Percentiles rank a stretch among this genome's conserved stretches.
Evolutionary conservation across 345 rosid species (phyloP).

Genomic region (Eucalyptus rudis): DNA sequence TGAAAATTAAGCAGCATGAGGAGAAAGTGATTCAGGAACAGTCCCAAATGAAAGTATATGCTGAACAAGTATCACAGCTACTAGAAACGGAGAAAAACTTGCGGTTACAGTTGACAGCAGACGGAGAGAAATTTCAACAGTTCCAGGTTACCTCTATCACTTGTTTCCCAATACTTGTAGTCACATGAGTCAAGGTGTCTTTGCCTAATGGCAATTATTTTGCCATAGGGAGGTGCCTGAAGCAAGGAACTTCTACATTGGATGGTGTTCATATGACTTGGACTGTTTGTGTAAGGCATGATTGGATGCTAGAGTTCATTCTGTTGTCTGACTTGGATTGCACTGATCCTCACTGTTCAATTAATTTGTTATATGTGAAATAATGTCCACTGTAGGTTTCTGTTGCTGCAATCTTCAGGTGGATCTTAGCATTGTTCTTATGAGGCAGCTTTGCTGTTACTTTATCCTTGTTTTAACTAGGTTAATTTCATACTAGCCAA

Average conservation of each 20-base stretch:
- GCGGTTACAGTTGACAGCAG: constrained; percentile 76
- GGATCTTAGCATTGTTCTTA: not conserved
- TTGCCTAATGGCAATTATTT: not conserved
- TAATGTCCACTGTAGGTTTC: not conserved
- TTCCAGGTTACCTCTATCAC: constrained; percentile 45
- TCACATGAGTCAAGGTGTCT: not conserved
- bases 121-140: constrained; percentile 91
- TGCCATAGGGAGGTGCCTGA: not conserved
- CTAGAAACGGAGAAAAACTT: constrained; percentile 78
- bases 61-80: constrained; percentile 82
- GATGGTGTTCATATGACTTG: not conserved
- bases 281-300: not conserved
- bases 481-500: not conserved
- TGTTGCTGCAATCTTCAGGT: not conserved
- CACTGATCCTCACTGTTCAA: not conserved
- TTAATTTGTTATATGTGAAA: not conserved
- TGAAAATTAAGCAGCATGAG: constrained; percentile 78
- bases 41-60: constrained; percentile 82
- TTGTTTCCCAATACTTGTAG: not conserved
- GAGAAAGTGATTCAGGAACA: constrained; percentile 77
- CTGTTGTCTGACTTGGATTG: not conserved
- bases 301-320: not conserved
- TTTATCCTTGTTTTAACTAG: not conserved
- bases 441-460: not conserved
- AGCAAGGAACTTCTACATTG: not conserved